phyloP scores from a whole-genome alignment of 2,329 filamentous ascomycete genomes.

The Beauveria sp. region DNA sequence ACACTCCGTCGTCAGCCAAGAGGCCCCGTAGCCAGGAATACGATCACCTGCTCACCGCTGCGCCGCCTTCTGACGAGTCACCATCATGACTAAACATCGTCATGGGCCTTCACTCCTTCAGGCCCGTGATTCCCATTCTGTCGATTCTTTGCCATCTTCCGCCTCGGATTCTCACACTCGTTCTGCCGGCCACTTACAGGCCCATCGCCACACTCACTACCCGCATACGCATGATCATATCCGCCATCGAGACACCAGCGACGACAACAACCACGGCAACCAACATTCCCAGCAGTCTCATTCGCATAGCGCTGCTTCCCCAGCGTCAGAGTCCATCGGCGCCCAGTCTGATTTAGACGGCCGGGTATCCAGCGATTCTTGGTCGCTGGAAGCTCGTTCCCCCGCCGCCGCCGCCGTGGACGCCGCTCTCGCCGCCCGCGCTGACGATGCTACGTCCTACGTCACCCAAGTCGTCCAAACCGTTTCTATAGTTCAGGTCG shows the following conservation, averaged over 20 bases:
- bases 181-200: conserved; percentile 16
- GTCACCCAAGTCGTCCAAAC: conserved; percentile 45
- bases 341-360: conserved; percentile 15
- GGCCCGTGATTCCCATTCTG: conserved; percentile 19
- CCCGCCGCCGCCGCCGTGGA: conserved; percentile 15
- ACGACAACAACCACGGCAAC: conserved; percentile 15
- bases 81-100: conserved; percentile 27
- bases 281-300: background rate
- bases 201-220: conserved; percentile 15
- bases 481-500: conserved; percentile 45
- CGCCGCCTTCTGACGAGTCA: conserved; percentile 17
- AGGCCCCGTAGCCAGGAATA: conserved; percentile 15
- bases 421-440: conserved; percentile 7
- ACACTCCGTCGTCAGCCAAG: conserved; percentile 14
- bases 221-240: conserved; percentile 14
- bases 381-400: conserved; percentile 14
- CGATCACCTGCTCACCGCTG: conserved; percentile 12
- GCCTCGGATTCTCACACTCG: conserved; percentile 20
- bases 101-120: conserved; percentile 31
- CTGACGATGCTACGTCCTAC: conserved; percentile 16
- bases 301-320: background rate
- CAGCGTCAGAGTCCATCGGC: conserved; percentile 18
- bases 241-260: conserved; percentile 20
- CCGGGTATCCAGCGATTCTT: conserved; percentile 11
- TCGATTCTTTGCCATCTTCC: conserved; percentile 11